Base-by-base conservation (phyloP, 2,329 filamentous ascomycete genomes). In the Exophiala spinifera region DNA sequence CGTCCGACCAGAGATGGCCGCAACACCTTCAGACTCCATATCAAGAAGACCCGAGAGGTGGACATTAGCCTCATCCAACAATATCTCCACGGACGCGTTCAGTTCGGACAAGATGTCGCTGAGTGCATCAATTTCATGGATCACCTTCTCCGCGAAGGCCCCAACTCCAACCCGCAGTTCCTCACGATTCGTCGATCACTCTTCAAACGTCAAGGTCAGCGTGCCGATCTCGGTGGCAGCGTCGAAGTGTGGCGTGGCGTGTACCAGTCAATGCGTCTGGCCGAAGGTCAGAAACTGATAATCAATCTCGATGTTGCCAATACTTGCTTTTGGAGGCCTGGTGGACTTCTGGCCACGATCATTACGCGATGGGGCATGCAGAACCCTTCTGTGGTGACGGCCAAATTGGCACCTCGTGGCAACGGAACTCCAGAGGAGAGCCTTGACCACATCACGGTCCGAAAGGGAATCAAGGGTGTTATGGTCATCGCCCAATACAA, bases 231-330 rank as follows among this genome's bases (percentile, higher is more conserved):
- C n/a, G 80, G 84, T 31, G 74, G 79, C 19, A 83, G 78, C 52
- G 76, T 94, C 2, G 84, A 91, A 65, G 89, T 90, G 0, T 85
- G 89, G 74, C 96, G 95, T 68, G 94, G 94, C 25, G 86, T 91
- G 3, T 97, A 96, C 64, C 84, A 90, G 8, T 91, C 91, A 0
- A 85, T 96, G 48, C 84, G 91, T 39, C 80, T 92, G 19, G 87
- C 86, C 44, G 79, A 80, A 70, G 69, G 65, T 28, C 79, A 82
- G 21, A 83, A 82, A 7, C 77, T 97, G 4, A 83, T 88, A 0
- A 75, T 99, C 67, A 97, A 96, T 63, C 84, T 95, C 10, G 92
- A 99, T 65, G 87, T 96, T 25, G 87, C 91, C 53, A 96, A 97
- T 67, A 88, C 89, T 0, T 88, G 88, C 11, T 99, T 99, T 74